A percentile compares a stretch with the other conserved stretches of the same genome.
Evolutionary conservation across 306 rosid genomes (phyloP).

Genomic region (Lithocarpus polystachyus): DNA sequence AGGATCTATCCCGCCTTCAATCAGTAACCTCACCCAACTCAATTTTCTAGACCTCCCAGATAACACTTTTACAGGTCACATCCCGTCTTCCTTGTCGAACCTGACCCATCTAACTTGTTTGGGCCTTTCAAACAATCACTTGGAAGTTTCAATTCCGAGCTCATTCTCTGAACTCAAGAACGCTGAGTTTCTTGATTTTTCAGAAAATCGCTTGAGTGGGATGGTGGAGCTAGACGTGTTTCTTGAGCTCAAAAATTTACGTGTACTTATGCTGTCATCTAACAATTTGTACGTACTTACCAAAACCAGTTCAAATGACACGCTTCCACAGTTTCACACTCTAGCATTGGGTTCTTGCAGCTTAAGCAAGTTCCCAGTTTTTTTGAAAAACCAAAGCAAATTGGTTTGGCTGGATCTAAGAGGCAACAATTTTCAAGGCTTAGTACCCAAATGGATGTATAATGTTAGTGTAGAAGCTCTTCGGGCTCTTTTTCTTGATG

Average conservation of each 20-base stretch:
- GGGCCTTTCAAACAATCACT: background rate
- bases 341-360: conserved; percentile 11
- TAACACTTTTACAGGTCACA: background rate
- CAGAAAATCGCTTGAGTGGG: no score
- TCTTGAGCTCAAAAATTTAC: no score
- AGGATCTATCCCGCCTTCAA: conserved; percentile 28
- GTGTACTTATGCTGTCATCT: background rate
- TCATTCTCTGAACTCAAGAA: no score
- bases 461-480: no score
- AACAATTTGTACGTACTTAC: conserved; percentile 20
- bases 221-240: no score
- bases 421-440: conserved; percentile 31
- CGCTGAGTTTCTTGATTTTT: no score
- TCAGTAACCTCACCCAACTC: conserved; percentile 12
- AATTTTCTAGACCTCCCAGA: background rate
- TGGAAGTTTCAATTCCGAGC: background rate
- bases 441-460: conserved; percentile 19
- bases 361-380: conserved; percentile 18
- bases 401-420: conserved; percentile 7
- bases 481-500: no score
- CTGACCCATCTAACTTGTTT: conserved; percentile 12
- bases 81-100: conserved; percentile 13
- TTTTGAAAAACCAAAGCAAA: conserved; percentile 12
- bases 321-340: background rate
- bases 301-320: background rate